Base-by-base conservation (phyloP, 768 basidiomycete genomes). In the Tricholoma sp. region DNA sequence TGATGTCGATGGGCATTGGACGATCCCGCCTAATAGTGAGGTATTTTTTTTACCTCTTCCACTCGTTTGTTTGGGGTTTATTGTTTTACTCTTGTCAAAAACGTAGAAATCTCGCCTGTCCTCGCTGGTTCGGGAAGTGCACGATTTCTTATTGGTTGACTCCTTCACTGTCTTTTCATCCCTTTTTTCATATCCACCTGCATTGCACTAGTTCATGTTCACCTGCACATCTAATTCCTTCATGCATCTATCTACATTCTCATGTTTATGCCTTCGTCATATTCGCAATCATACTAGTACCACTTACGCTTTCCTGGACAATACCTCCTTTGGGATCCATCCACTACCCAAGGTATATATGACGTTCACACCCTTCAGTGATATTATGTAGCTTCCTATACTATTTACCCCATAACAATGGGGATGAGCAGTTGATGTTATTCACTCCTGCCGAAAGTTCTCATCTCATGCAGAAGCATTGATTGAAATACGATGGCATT, bases 1-100 rank as follows among this genome's bases (percentile, higher is more conserved):
- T 56, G 83, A 85, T 64, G 66, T 74, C 51, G 76, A 80, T 47
- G 61, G 68, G 11, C 53, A 65, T 19, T 76, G 73, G 74, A 55
- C 29, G 4, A 46, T 49, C 29, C 41, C 55, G 22, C 60, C 43
- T 9, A 16, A 55, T 21, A 10, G 29, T 37, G 16, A 53, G 18
- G 21, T 27, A 29, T 9, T 50, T 11, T n/a, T 34, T 29, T 45
- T 21, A 18, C 3, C 29, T 27, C n/a, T 47, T 56, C 4, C 35
- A 22, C 7, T 43, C 35, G 21, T 21, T 46, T 24, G 14, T 53
- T 53, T 29, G 7, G 16, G 16, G 29, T 21, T 53, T 14, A 5
- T 32, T 37, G 16, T 21, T 31, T 12, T 16, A 6, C 29, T 11
- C 37, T 16, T 16, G 49, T 32, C 18, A 46, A 37, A 56, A 45